Percentiles rank a stretch among this genome's conserved stretches.
phyloP scores from a whole-genome alignment of 2,329 filamentous ascomycete species.

The Sporothrix brunneoviolacea region DNA sequence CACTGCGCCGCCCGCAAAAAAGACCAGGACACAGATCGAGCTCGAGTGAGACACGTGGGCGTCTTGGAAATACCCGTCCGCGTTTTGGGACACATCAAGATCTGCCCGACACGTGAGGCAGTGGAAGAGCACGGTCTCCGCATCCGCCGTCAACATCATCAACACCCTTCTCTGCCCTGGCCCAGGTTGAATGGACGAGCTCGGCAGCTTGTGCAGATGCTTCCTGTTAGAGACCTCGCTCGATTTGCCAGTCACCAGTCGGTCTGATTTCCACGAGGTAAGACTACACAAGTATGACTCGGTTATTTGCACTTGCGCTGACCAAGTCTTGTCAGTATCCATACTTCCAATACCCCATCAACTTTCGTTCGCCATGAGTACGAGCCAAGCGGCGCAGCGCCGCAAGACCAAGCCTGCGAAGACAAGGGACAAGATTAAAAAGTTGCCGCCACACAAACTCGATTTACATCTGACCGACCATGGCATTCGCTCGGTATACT shows the following conservation, averaged over 20 bases:
- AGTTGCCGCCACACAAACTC: slow-evolving; percentile 27
- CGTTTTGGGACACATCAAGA: slow-evolving; percentile 14
- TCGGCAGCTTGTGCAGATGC: not conserved
- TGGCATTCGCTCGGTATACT: slow-evolving; percentile 24
- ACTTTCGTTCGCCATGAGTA: slow-evolving; percentile 12
- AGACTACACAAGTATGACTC: not conserved
- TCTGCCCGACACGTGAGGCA: slow-evolving; percentile 10
- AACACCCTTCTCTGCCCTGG: not conserved
- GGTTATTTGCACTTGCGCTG: not conserved
- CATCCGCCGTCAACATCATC: slow-evolving; percentile 3
- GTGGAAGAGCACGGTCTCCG: slow-evolving; percentile 15
- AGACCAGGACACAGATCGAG: slow-evolving; percentile 7
- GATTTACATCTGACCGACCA: slow-evolving; percentile 31
- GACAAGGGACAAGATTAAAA: slow-evolving; percentile 21
- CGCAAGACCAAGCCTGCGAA: slow-evolving; percentile 15
- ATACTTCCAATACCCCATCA: not conserved
- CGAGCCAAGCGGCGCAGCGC: slow-evolving; percentile 15
- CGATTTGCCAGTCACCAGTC: slow-evolving; percentile 21
- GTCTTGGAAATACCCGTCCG: slow-evolving; percentile 12
- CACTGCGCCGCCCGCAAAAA: not conserved
- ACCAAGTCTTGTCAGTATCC: slow-evolving; percentile 6
- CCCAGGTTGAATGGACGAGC: not conserved
- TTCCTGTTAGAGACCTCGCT: slow-evolving; percentile 12
- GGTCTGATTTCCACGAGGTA: slow-evolving; percentile 22
- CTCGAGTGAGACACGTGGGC: slow-evolving; percentile 3